Evolutionary conservation across 106 monocot species (phyloP), one percentile per base, ranked within the genome.

Genomic region (Triglochin maritima): DNA sequence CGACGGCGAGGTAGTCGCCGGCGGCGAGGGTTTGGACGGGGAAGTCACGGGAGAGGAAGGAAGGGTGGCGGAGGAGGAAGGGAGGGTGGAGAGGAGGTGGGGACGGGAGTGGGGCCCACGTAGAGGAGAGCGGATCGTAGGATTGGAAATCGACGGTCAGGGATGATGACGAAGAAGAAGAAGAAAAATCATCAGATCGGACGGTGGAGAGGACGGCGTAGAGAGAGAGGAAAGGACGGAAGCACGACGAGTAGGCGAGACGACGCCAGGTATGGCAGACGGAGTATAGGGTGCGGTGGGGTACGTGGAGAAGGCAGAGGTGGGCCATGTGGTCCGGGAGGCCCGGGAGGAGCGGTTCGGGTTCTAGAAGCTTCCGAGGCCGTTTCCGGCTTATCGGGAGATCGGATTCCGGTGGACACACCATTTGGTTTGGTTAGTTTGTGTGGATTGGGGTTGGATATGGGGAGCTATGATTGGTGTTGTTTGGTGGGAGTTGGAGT

Each of bases 11-110:
- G 60, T 86, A 81, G 59, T 59, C 63, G 68, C 64, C 64, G 59
- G 69, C 17, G 47, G 88, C 15, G 55, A 85, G 59, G 72, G 89
- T 63, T 60, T 93, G 93, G 60, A 93, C 53, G 9, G 93, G 86
- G 70, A 93, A 70, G 60, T 50, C 57, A 47, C 89, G 83, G 47
- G 93, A 69, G 60, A 89, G 14, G 83, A 93, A 93, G 47, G 81
- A 79, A 42, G 93, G 93, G 73, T 93, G 93, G 41, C 65, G 65
- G 64, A 83, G 71, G 71, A 93, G 53, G 78, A 79, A 15, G 88
- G 92, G 74, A 82, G 88, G 42, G 57, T 56, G 63, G 78, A 63
- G 77, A 29, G 74, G 69, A 46, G 64, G 44, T 29, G 69, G 48
- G 77, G 62, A 9, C 0, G 85, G 91, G 6, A 91, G 87, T 2